Percentiles rank a stretch among this genome's conserved stretches.
Conservation (phyloP, 2,329 filamentous ascomycete species). For the Trichoderma breve region DNA sequence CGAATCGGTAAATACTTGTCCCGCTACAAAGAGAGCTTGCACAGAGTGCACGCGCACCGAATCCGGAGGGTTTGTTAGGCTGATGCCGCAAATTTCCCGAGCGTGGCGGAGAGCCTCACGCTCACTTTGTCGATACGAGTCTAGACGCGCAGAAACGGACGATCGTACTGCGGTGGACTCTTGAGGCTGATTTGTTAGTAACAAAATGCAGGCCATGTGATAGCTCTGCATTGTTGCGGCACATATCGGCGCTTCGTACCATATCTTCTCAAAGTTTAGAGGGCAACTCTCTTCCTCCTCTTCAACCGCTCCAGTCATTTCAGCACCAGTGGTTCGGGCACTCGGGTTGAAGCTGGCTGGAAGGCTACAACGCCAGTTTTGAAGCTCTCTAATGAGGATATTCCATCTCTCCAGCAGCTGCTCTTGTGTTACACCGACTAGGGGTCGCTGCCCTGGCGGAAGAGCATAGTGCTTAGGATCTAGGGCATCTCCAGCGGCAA, state of each 20-base stretch:
- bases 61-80: neutral
- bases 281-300: neutral
- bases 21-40: neutral
- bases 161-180: conserved; percentile 11
- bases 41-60: conserved; percentile 10
- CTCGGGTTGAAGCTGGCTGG: conserved; percentile 8
- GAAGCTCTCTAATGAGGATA: neutral
- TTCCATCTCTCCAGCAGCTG: conserved; percentile 12
- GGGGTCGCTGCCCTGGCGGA: neutral
- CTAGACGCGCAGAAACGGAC: conserved; percentile 1
- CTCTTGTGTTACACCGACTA: conserved; percentile 8
- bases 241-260: conserved; percentile 13
- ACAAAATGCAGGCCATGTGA: conserved; percentile 11
- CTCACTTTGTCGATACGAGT: conserved; percentile 13
- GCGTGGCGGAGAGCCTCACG: conserved; percentile 6
- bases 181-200: conserved; percentile 13
- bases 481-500: conserved; percentile 5
- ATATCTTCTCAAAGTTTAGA: conserved; percentile 8
- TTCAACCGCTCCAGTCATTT: neutral
- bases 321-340: neutral
- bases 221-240: conserved; percentile 14
- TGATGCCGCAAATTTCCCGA: conserved; percentile 13
- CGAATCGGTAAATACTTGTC: conserved; percentile 5
- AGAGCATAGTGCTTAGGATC: conserved; percentile 8
- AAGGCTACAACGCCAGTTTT: neutral